Conservation (phyloP, 1,139 yeast genomes). For the Pichiaceae sp. region DNA sequence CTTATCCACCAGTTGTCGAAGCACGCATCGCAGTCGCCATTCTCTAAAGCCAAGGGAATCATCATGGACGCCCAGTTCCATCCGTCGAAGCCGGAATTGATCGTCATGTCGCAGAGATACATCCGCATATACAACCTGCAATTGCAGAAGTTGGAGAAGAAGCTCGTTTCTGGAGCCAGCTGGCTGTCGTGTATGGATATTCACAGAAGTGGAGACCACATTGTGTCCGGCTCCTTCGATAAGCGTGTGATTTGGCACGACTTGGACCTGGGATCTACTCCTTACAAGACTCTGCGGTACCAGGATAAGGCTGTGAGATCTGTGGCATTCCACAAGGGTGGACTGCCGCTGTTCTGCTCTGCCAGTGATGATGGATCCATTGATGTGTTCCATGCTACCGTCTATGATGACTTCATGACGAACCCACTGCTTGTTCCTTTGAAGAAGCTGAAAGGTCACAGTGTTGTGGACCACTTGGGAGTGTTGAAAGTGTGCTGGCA, state of each 20-base stretch:
- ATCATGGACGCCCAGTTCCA: slow-evolving; percentile 96
- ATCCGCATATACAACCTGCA: slow-evolving; percentile 85
- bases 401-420: slow-evolving; percentile 91
- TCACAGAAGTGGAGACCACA: slow-evolving; percentile 84
- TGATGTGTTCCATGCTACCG: slow-evolving; percentile 95
- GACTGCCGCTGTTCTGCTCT: slow-evolving; percentile 84
- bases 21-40: slow-evolving; percentile 96
- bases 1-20: slow-evolving; percentile 90
- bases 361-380: slow-evolving; percentile 95
- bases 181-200: slow-evolving; percentile 89
- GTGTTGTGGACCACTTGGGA: slow-evolving; percentile 70
- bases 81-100: slow-evolving; percentile 89
- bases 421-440: slow-evolving; percentile 94
- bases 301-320: slow-evolving; percentile 92
- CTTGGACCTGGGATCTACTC: slow-evolving; percentile 79
- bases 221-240: slow-evolving; percentile 87
- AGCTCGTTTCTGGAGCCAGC: slow-evolving; percentile 90
- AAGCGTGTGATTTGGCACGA: slow-evolving; percentile 97
- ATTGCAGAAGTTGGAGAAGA: slow-evolving; percentile 74
- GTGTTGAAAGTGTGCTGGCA: slow-evolving; percentile 93
- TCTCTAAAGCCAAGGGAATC: slow-evolving; percentile 86
- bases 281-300: slow-evolving; percentile 90
- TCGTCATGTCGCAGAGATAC: slow-evolving; percentile 91
- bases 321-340: slow-evolving; percentile 77
- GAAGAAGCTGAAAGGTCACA: slow-evolving; percentile 92